These are phyloP conservation scores for Wickerhamomyces alni DNA, from an alignment of 805 yeast species.

Conservation along the genomic window DNA sequence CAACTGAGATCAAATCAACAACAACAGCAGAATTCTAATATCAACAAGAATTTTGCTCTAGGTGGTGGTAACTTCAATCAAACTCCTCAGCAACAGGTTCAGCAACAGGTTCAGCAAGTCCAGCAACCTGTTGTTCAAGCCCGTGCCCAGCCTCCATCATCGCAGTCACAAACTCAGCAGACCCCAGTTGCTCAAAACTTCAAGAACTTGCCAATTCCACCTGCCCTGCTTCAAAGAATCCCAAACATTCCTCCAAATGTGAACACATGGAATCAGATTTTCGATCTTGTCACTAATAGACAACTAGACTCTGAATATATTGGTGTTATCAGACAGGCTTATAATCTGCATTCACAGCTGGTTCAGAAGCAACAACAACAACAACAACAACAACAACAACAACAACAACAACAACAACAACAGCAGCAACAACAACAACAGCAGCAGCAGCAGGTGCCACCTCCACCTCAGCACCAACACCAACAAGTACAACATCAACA, in stretches of 20 bases:
- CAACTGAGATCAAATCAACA: conserved; percentile 27
- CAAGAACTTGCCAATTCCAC: conserved; percentile 68
- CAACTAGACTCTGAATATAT: conserved; percentile 52
- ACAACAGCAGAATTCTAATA: background rate
- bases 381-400: conserved; percentile 28
- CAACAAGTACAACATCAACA: conserved; percentile 24
- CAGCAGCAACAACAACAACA: conserved; percentile 16
- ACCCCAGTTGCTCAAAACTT: conserved; percentile 34
- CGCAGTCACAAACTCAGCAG: background rate
- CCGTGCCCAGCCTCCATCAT: background rate
- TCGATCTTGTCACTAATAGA: conserved; percentile 54
- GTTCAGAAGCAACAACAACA: conserved; percentile 39
- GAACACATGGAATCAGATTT: conserved; percentile 76
- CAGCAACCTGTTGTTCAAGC: no score
- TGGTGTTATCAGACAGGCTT: conserved; percentile 58
- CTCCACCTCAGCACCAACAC: conserved; percentile 18
- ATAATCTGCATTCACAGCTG: conserved; percentile 58
- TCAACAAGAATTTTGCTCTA: conserved; percentile 4
- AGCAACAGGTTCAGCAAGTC: conserved; percentile 20
- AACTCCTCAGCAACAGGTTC: conserved; percentile 25
- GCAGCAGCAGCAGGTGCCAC: conserved; percentile 16
- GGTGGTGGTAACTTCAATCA: conserved; percentile 6
- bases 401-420: conserved; percentile 26
- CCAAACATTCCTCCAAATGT: conserved; percentile 76
- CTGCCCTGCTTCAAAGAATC: conserved; percentile 52